Evolutionary conservation across 2,329 filamentous ascomycete species (phyloP).

Genomic region (Rutstroemia sp.): DNA sequence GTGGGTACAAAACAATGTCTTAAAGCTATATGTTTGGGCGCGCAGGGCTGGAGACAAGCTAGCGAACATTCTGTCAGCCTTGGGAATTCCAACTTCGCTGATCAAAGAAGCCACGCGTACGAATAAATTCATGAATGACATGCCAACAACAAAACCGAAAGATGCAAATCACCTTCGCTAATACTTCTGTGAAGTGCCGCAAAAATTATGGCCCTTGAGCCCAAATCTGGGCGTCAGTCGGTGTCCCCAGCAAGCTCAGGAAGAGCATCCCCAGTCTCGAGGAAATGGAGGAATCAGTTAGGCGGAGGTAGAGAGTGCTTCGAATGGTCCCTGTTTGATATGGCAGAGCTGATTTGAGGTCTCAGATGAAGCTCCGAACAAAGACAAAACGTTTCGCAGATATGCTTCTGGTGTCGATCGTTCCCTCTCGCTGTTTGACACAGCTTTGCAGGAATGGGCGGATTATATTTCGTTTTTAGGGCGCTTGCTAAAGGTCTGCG

Average conservation of each 20-base stretch:
- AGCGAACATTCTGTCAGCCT: slow-evolving; percentile 11
- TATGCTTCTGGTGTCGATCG: slow-evolving; percentile 87
- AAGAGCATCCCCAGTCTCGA: slow-evolving; percentile 65
- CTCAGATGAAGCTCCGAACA: slow-evolving; percentile 46
- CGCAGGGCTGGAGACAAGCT: slow-evolving; percentile 5
- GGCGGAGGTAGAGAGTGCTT: slow-evolving; percentile 57
- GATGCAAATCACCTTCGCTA: slow-evolving; percentile 19
- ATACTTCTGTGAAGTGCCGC: slow-evolving; percentile 18
- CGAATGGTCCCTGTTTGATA: background rate
- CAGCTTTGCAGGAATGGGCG: slow-evolving; percentile 93
- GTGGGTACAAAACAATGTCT: background rate
- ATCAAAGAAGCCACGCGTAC: slow-evolving; percentile 19
- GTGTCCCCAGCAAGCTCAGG: slow-evolving; percentile 78
- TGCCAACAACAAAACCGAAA: slow-evolving; percentile 7
- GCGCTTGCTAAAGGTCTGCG: slow-evolving; percentile 71
- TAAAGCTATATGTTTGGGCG: background rate
- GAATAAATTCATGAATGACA: slow-evolving; percentile 8
- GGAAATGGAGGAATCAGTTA: slow-evolving; percentile 70
- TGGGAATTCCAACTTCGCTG: slow-evolving; percentile 4
- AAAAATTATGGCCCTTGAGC: slow-evolving; percentile 56
- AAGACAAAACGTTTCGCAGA: slow-evolving; percentile 69
- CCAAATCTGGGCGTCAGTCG: slow-evolving; percentile 47
- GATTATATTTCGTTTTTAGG: slow-evolving; percentile 98
- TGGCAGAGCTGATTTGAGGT: slow-evolving; percentile 3
- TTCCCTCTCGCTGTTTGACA: slow-evolving; percentile 84